Conservation (phyloP, 495 filamentous ascomycete genomes). For the Cetradonia linearis region DNA sequence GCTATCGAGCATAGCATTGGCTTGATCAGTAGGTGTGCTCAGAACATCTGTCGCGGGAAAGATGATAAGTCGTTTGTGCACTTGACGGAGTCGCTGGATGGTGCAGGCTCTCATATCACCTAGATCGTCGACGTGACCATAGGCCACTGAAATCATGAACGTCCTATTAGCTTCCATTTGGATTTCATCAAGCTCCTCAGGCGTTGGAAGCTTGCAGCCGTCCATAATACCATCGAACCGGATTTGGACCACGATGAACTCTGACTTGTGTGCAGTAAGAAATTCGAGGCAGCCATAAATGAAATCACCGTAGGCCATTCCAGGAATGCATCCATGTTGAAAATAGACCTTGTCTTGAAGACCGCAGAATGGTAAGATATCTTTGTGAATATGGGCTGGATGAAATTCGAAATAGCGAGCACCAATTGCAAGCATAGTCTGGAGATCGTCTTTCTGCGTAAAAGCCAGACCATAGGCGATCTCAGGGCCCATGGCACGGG, state of each 20-base stretch:
- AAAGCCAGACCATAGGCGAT: neutral
- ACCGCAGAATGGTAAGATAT: neutral
- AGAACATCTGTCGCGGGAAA: neutral
- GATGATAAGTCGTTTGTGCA: neutral
- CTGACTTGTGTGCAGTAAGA: neutral
- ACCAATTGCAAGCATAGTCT: neutral
- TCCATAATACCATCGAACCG: neutral
- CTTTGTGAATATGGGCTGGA: neutral
- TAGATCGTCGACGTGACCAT: neutral
- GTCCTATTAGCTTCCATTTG: too few relatives aligned
- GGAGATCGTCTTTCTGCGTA: neutral
- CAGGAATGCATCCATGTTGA: neutral
- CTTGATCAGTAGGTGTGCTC: neutral
- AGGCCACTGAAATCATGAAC: neutral
- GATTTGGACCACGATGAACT: neutral
- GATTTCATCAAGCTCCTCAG: neutral
- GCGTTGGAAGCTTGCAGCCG: neutral
- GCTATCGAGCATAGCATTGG: neutral
- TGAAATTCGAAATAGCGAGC: neutral
- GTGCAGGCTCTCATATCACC: neutral
- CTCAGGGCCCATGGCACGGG: neutral
- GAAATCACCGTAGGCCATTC: neutral
- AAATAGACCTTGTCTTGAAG: neutral
- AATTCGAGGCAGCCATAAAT: neutral
- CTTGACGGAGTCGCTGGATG: neutral